phyloP scores from a whole-genome alignment of 2,329 filamentous ascomycete species.

The Apiospora saccharicola region DNA sequence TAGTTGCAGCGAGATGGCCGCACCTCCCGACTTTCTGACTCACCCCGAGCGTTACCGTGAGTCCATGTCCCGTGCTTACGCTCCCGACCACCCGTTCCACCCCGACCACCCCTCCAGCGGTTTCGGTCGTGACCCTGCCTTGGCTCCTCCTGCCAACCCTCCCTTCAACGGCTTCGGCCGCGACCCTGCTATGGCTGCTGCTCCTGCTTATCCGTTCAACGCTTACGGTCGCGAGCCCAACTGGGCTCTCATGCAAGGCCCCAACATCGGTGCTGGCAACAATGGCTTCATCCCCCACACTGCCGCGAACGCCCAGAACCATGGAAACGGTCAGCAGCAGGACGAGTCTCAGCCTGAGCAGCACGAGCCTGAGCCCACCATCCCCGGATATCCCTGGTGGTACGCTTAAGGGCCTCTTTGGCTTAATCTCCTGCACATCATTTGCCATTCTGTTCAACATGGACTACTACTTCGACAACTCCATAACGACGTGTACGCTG shows the following conservation, averaged over 20 bases:
- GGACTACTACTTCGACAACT: background rate
- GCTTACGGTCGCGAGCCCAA: no score
- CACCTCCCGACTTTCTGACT: background rate
- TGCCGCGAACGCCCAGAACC: background rate
- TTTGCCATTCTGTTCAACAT: background rate
- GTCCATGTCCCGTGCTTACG: no score
- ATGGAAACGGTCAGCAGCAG: background rate
- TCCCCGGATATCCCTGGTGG: background rate
- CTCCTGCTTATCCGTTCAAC: no score
- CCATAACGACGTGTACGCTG: background rate
- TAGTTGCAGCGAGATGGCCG: background rate
- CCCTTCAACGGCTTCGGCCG: background rate
- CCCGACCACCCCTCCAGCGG: background rate
- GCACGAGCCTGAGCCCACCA: no score
- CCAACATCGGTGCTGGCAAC: background rate
- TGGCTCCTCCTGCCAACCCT: background rate
- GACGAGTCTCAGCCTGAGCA: background rate
- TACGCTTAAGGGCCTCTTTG: background rate
- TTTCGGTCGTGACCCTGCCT: background rate
- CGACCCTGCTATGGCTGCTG: no score
- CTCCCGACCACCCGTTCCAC: no score
- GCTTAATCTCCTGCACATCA: background rate
- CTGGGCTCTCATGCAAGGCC: no score
- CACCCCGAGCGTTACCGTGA: background rate
- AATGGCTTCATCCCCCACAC: background rate